A percentile compares a stretch with the other conserved stretches of the same genome.
Evolutionary conservation across 345 rosid genomes (phyloP).

Genomic region (Gossypium raimondii): DNA sequence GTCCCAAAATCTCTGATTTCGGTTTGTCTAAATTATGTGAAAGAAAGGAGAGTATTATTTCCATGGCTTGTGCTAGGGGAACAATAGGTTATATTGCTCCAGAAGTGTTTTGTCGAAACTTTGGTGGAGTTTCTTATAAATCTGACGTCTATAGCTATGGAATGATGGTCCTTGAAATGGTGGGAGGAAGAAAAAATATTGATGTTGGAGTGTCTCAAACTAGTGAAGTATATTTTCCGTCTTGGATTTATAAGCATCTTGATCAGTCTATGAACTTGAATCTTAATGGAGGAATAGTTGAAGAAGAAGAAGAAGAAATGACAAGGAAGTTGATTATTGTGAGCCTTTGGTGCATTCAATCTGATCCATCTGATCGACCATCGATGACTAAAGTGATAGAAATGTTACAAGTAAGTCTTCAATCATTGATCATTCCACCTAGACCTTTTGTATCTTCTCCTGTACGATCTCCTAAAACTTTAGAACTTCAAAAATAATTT

Average conservation of each 20-base stretch:
- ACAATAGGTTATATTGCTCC: conserved; percentile 33
- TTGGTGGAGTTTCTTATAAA: conserved; percentile 39
- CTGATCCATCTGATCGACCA: conserved; percentile 28
- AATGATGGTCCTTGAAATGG: conserved; percentile 42
- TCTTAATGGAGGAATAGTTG: not conserved
- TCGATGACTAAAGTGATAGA: not conserved
- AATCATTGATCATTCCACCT: not conserved
- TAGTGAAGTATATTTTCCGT: conserved; percentile 38
- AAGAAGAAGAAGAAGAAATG: conserved; percentile 16
- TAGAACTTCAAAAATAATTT: not conserved
- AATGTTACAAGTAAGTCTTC: not conserved
- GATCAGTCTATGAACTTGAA: conserved; percentile 15
- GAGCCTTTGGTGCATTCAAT: conserved; percentile 37
- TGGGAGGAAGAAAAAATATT: conserved; percentile 25
- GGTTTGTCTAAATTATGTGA: conserved; percentile 45
- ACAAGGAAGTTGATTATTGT: conserved; percentile 29
- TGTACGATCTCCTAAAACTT: not conserved
- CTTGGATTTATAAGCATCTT: conserved; percentile 31
- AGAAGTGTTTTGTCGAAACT: conserved; percentile 27
- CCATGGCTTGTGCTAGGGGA: conserved; percentile 19
- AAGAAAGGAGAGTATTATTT: conserved; percentile 27
- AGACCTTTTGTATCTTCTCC: conserved; percentile 17
- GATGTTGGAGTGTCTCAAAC: conserved; percentile 13
- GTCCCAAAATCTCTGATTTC: conserved; percentile 46
- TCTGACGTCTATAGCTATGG: conserved; percentile 55